Conservation (phyloP, 495 filamentous ascomycete species). For the Oidiodendron maius region DNA sequence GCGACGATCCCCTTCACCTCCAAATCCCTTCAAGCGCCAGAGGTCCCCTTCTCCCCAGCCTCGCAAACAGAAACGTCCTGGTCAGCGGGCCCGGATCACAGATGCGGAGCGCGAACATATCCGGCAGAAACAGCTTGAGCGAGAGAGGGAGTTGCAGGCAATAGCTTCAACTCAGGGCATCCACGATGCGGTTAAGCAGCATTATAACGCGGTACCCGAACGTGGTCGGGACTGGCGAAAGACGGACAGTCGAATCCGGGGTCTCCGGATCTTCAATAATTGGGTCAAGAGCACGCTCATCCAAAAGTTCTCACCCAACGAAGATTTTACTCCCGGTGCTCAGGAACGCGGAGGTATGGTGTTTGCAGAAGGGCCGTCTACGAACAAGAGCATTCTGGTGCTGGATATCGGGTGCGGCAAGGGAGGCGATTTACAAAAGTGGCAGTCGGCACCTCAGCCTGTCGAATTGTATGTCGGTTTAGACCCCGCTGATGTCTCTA, state of each 20-base stretch:
- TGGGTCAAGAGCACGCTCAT: constrained; percentile 97
- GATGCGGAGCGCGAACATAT: constrained; percentile 64
- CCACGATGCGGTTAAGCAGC: constrained; percentile 79
- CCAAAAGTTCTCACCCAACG: constrained; percentile 88
- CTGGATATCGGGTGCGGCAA: constrained; percentile 96
- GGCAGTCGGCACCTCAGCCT: constrained; percentile 80
- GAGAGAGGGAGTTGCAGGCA: constrained; percentile 51
- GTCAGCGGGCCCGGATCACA: constrained; percentile 70
- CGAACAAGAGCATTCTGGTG: constrained; percentile 58
- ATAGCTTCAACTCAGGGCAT: constrained; percentile 44
- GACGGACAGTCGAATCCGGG: constrained; percentile 89
- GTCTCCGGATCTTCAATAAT: constrained; percentile 91
- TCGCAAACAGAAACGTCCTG: constrained; percentile 80
- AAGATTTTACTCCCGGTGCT: constrained; percentile 54
- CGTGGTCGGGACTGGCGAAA: constrained; percentile 91
- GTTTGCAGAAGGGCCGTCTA: constrained; percentile 26
- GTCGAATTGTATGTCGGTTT: constrained; percentile 88
- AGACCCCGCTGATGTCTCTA: constrained; percentile 86
- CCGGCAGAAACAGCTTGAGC: constrained; percentile 58
- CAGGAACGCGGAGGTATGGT: constrained; percentile 46
- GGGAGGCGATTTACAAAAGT: constrained; percentile 91
- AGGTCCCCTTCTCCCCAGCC: constrained; percentile 28
- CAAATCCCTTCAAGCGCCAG: constrained; percentile 9
- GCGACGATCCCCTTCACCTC: constrained; percentile 14
- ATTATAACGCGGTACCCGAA: constrained; percentile 95